phyloP scores from a whole-genome alignment of 2,329 filamentous ascomycete genomes.

The Clonostachys solani region DNA sequence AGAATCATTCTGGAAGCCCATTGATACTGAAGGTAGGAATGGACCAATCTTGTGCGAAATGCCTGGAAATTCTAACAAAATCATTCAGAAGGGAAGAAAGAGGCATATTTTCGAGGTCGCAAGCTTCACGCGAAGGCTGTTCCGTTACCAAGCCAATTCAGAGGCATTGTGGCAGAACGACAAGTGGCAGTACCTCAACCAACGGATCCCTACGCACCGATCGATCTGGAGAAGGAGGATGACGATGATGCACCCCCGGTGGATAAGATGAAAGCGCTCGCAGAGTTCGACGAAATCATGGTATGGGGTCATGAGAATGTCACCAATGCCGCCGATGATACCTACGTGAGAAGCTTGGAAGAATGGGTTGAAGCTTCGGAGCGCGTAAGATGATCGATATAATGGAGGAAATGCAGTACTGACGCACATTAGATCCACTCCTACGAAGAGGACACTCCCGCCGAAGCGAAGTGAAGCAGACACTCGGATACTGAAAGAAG shows the following conservation, averaged over 20 bases:
- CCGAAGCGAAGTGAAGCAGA: too few relatives aligned
- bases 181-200: slow-evolving; percentile 18
- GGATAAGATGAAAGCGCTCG: slow-evolving; percentile 57
- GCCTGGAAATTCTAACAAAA: too few relatives aligned
- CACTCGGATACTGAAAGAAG: too few relatives aligned
- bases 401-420: background rate
- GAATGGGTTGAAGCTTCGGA: slow-evolving; percentile 79
- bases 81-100: slow-evolving; percentile 41
- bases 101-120: slow-evolving; percentile 73
- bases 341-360: slow-evolving; percentile 68
- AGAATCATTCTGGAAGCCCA: slow-evolving; percentile 67
- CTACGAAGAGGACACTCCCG: too few relatives aligned
- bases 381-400: slow-evolving; percentile 40
- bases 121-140: slow-evolving; percentile 68
- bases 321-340: slow-evolving; percentile 59
- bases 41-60: background rate
- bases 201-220: too few relatives aligned
- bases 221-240: slow-evolving; percentile 30
- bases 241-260: slow-evolving; percentile 32
- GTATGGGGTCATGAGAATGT: slow-evolving; percentile 80
- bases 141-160: slow-evolving; percentile 66
- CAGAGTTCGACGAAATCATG: slow-evolving; percentile 68
- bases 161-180: slow-evolving; percentile 55
- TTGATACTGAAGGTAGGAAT: slow-evolving; percentile 24
- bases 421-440: background rate